Conservation (phyloP, 139 green algal species). For the Closterium sp. region DNA sequence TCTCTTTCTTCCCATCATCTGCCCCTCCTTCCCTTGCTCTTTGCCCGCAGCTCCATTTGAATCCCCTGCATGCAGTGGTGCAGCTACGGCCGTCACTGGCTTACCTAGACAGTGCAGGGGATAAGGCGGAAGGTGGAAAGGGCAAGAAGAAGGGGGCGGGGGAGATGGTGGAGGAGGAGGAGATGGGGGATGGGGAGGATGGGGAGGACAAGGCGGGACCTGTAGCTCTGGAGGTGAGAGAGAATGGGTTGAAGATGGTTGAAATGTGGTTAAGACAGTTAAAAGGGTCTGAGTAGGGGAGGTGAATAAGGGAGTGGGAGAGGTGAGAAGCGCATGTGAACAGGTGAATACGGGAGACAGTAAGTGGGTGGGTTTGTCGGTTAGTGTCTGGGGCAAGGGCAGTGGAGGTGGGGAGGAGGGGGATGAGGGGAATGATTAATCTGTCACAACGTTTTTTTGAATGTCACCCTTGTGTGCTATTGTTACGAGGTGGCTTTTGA, state of each 20-base stretch:
- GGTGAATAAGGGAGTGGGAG: too few species aligned
- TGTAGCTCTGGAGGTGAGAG: slow-evolving; percentile 46
- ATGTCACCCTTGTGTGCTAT: too few species aligned
- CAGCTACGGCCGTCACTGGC: slow-evolving; percentile 75
- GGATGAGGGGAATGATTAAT: too few species aligned
- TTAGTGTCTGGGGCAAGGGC: too few species aligned
- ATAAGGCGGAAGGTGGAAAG: slow-evolving; percentile 1
- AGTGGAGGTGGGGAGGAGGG: neutral
- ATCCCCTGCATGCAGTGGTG: slow-evolving; percentile 72
- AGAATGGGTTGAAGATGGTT: slow-evolving; percentile 6
- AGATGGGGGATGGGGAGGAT: slow-evolving; percentile 55
- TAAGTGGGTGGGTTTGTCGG: too few species aligned
- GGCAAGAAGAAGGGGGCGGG: neutral
- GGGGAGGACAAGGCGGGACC: slow-evolving; percentile 42
- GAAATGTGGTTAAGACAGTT: neutral
- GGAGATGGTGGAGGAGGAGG: slow-evolving; percentile 18
- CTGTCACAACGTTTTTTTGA: too few species aligned
- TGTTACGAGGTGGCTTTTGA: too few species aligned
- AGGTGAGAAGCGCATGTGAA: too few species aligned
- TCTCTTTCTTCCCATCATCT: too few species aligned
- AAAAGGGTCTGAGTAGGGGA: too few species aligned
- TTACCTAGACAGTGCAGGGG: slow-evolving; percentile 63
- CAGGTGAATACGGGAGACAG: too few species aligned
- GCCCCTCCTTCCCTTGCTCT: too few species aligned
- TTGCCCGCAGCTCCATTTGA: slow-evolving; percentile 65